Evolutionary conservation across 2,329 filamentous ascomycete genomes (phyloP), one percentile per base, ranked within the genome.

Genomic region (Neopestalotiopsis clavispora): DNA sequence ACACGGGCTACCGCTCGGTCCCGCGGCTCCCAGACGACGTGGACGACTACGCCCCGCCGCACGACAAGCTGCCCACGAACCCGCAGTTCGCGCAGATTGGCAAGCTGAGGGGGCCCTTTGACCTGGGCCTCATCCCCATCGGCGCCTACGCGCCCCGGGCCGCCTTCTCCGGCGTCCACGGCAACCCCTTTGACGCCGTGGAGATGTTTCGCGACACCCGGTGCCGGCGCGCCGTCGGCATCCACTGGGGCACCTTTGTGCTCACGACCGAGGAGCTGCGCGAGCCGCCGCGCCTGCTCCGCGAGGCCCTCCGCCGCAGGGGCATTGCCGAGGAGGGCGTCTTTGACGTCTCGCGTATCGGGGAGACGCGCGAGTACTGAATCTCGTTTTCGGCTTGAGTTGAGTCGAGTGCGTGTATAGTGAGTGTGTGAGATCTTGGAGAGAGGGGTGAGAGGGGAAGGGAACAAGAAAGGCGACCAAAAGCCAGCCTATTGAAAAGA

Each of bases 191-290:
- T 73, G 95, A 98, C 78, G 89, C 91, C 0, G 94, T 97, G 49
- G 94, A 96, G 75, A 97, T 98, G 74, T 97, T 97, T 80, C 80
- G 85, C 6, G 95, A 98, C 74, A 97, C 94, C 0, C 87, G 87
- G 73, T 98, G 95, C 83, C 85, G 88, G 74, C 84, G 83, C 20
- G 95, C 94, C 28, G 85, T 98, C 82, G 95, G 89, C 1, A 97
- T 98, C 74, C 95, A 98, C 78, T 98, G 95, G 94, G 95, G 94
- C 2, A 91, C 92, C 0, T 98, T 95, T 94, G 91, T 93, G 0
- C 80, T 97, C 73, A 97, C 95, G 0, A 86, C 89, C 70, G 95
- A 98, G 80, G 92, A 95, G 69, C 92, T 97, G 1, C 79, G 95
- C 68, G 94, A 97, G 81, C 95, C 95, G 60, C 94, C 94, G 1